Evolutionary conservation across 2,329 filamentous ascomycete species (phyloP), one percentile per base, ranked within the genome.

Genomic region (Trichoderma koningii): DNA sequence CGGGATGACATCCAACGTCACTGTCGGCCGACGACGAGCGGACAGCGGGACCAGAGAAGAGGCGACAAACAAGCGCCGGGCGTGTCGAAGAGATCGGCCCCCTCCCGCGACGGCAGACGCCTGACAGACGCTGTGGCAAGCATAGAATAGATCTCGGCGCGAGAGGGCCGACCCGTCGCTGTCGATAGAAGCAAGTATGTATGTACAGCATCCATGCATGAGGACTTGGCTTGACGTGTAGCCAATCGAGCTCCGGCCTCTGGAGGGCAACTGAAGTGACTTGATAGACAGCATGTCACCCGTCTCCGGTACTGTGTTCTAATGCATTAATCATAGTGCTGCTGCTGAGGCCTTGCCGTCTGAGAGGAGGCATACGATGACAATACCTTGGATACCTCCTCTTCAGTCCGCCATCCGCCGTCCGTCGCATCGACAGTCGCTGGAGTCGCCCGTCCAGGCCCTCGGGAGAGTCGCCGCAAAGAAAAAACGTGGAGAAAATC

Each of bases 401-500:
- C 38, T 19, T 5, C 38, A 26, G 21, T 48, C 10, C 21, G 45
- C 56, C 23, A 56, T 38, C 34, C 45, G 57, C 44, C n/a, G 34
- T 53, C 26, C 50, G 48, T 42, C 44, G 50, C 60, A 55, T 53
- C 19, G 26, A 51, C 38, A 42, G 28, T 51, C 47, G 10, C 34
- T 28, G 56, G 56, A 42, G 17, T 60, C 34, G 34, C 12, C 48
- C 52, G 21, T 62, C 59, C 48, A 62, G 48, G 38, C 59, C 48
- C 23, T 62, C 48, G 59, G 50, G 19, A 63, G 60, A 55, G 45
- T 47, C 44, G 55, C 9, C 9, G 50, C 41, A 34, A 38, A 38
- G 14, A 3, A 14, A 55, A 63, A 63, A 47, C 60, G 60, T 55
- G 60, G 60, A 63, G 60, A 55, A 55, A 17, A 19, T 53, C 59